These are phyloP conservation scores for Pouteria glomerata DNA, from an alignment of 148 eudicot genomes.

Conservation along the genomic window DNA sequence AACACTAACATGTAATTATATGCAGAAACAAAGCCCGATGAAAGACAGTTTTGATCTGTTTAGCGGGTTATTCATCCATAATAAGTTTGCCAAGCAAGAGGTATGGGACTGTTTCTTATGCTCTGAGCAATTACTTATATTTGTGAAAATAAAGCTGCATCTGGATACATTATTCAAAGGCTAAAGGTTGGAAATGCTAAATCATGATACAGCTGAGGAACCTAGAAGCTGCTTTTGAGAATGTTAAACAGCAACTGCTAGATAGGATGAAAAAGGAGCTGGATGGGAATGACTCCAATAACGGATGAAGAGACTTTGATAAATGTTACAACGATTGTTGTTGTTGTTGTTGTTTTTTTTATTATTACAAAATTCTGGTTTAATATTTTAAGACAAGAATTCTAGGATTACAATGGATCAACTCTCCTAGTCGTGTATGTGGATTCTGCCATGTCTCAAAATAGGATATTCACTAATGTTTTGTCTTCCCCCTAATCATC, in stretches of 20 bases:
- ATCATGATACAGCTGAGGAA: constrained; percentile 31
- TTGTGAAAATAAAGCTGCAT: not conserved
- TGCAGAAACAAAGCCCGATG: constrained; percentile 52
- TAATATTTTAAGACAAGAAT: too few species aligned
- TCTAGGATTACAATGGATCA: too few species aligned
- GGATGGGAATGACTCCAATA: not conserved
- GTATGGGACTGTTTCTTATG: constrained; percentile 10
- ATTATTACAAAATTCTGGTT: too few species aligned
- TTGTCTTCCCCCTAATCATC: too few species aligned
- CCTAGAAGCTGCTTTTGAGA: constrained; percentile 35
- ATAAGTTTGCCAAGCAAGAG: constrained; percentile 37
- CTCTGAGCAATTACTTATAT: not conserved
- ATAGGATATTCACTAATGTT: too few species aligned
- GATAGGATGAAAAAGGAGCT: constrained; percentile 14
- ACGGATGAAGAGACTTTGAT: not conserved
- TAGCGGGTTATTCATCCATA: constrained; percentile 40
- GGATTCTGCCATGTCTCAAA: too few species aligned
- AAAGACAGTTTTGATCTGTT: constrained; percentile 57
- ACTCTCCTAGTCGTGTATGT: too few species aligned
- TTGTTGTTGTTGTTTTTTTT: too few species aligned
- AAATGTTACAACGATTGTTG: not conserved
- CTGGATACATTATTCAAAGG: not conserved
- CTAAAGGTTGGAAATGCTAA: not conserved
- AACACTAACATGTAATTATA: constrained; percentile 3
- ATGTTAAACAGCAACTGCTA: constrained; percentile 27